Conservation (phyloP, 2,329 filamentous ascomycete species). For the Colletotrichum sojae region DNA sequence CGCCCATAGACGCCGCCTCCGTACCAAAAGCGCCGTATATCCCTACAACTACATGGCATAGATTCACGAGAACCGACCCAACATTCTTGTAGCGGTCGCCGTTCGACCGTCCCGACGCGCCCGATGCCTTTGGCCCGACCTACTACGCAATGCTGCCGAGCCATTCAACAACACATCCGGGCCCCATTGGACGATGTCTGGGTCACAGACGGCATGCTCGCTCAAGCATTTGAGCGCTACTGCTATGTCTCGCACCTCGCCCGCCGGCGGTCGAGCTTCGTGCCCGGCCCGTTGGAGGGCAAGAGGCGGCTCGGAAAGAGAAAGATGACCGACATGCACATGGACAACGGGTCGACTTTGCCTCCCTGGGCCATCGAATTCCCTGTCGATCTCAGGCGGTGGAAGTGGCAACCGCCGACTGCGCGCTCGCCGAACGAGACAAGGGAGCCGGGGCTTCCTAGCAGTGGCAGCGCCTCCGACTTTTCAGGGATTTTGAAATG, state of each 20-base stretch:
- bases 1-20: neutral
- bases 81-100: neutral
- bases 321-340: constrained; percentile 65
- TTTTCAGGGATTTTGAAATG: neutral
- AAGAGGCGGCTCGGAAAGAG: constrained; percentile 67
- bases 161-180: constrained; percentile 56
- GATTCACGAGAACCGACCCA: neutral
- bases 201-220: constrained; percentile 71
- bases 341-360: constrained; percentile 55
- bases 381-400: constrained; percentile 60
- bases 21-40: neutral
- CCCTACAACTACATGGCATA: constrained; percentile 5
- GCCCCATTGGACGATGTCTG: constrained; percentile 64
- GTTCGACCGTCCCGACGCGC: neutral
- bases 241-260: constrained; percentile 47
- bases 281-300: constrained; percentile 69
- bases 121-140: constrained; percentile 29
- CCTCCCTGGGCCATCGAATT: constrained; percentile 64
- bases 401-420: constrained; percentile 67
- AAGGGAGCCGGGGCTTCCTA: constrained; percentile 36
- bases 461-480: neutral
- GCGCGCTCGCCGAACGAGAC: constrained; percentile 46
- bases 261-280: constrained; percentile 54
- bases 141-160: constrained; percentile 63
- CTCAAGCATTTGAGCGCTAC: constrained; percentile 64